phyloP scores from a whole-genome alignment of 768 basidiomycete genomes.

The Leucocoprinus sp. region DNA sequence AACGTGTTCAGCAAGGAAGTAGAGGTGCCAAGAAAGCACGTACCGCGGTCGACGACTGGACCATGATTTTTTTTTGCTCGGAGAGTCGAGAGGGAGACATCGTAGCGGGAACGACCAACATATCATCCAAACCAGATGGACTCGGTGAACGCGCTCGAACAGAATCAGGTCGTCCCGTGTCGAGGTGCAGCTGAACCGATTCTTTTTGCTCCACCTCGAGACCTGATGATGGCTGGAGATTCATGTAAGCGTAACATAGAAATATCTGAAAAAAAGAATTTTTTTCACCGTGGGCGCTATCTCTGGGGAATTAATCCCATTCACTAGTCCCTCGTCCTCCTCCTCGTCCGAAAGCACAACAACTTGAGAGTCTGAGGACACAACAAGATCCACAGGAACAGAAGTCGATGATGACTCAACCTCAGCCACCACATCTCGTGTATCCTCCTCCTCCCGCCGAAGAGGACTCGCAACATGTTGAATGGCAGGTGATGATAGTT shows the following conservation, averaged over 20 bases:
- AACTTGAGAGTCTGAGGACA: not conserved
- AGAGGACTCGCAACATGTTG: too few relatives aligned
- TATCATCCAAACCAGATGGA: not conserved
- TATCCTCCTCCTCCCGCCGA: constrained; percentile 53
- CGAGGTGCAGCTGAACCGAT: not conserved
- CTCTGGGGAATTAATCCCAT: constrained; percentile 10
- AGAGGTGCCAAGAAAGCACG: not conserved
- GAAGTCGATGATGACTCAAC: constrained; percentile 5
- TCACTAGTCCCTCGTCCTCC: constrained; percentile 6
- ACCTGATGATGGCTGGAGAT: not conserved
- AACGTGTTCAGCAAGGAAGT: too few relatives aligned
- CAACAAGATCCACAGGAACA: constrained; percentile 10
- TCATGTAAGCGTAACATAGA: not conserved
- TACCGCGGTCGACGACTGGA: not conserved
- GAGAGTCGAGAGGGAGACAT: constrained; percentile 6
- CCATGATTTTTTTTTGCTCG: not conserved
- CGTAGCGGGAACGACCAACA: constrained; percentile 13
- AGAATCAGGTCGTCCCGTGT: not conserved
- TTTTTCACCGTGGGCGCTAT: constrained; percentile 10
- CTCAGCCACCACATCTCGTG: constrained; percentile 42
- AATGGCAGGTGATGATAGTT: constrained; percentile 4
- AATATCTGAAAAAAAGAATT: not conserved
- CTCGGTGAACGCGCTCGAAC: not conserved
- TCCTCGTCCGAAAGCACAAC: not conserved
- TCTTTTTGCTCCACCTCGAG: constrained; percentile 10